These are phyloP conservation scores for Cyathus striatus DNA, from an alignment of 768 basidiomycete species.

Conservation along the genomic window DNA sequence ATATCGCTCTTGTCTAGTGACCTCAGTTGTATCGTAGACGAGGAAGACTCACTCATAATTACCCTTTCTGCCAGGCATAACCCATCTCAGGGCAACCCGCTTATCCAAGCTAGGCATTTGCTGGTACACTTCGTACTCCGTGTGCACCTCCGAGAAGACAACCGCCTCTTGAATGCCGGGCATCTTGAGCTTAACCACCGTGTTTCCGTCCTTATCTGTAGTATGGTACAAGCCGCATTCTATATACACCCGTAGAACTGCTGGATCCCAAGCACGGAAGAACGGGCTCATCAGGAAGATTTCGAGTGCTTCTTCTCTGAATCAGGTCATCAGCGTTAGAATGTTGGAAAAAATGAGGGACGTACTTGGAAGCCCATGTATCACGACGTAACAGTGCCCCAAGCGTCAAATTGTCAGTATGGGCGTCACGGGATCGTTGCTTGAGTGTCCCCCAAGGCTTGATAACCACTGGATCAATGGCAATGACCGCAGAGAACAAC, in stretches of 20 bases:
- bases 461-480: conserved; percentile 76
- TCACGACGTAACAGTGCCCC: conserved; percentile 56
- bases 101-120: conserved; percentile 40
- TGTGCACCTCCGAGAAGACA: conserved; percentile 46
- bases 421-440: conserved; percentile 3
- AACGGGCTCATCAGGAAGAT: conserved; percentile 52
- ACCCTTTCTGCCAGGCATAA: conserved; percentile 42
- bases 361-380: conserved; percentile 58
- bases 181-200: conserved; percentile 59
- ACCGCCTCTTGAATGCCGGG: conserved; percentile 59
- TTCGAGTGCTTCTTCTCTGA: conserved; percentile 55
- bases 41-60: conserved; percentile 26
- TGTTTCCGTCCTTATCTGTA: conserved; percentile 20
- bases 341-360: neutral
- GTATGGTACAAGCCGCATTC: conserved; percentile 46
- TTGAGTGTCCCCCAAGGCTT: conserved; percentile 15
- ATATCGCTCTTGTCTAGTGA: no score
- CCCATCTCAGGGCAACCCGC: conserved; percentile 47
- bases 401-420: conserved; percentile 17
- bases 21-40: no score
- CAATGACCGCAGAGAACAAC: conserved; percentile 66
- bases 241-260: conserved; percentile 54
- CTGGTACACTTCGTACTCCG: conserved; percentile 35
- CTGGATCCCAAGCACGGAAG: conserved; percentile 68
- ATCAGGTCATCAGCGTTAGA: neutral